Evolutionary conservation across 768 basidiomycete species (phyloP), one percentile per base, ranked within the genome.

Genomic region (Termitomyces sp.): DNA sequence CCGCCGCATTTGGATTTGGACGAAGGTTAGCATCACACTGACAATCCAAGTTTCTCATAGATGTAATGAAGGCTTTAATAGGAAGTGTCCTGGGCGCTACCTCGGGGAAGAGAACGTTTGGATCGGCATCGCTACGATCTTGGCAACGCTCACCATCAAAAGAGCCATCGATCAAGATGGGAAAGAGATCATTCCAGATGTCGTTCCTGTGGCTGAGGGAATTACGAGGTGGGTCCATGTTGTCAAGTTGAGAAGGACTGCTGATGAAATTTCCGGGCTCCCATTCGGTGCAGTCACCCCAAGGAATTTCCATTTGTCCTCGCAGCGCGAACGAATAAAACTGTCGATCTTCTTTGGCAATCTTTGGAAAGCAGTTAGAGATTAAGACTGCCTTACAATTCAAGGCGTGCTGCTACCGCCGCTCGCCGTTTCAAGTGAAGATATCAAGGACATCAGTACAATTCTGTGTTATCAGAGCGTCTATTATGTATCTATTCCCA

Each of bases 101-200:
- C 65, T 82, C 39, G 78, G 74, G 5, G 74, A 78, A n/a, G 69
- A 74, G 1, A 75, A 73, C 13, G 24, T 78, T 37, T 73, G 71
- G 64, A 58, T 61, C 24, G 59, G 58, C 9, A 59, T 67, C 8
- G 62, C 61, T 10, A 64, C 62, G 5, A 59, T 66, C 10, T 57
- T 68, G 6, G 49, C 67, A n/a, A 56, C 57, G 5, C 76, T 78
- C 56, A 61, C 71, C 26, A 72, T 79, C 31, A 58, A 58, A 9
- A 76, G 74, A 58, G 70, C 72, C 1, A 29, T 63, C 3, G 72
- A 75, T 42, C 58, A 56, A 31, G 52, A 67, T 54, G 75, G 76
- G 5, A 53, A 65, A 14, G 72, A 75, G 50, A 67, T 76, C 5
- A 70, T 72, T 34, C 74, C 74, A 9, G 58, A 55, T 3, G 46